Percentiles rank a stretch among this genome's conserved stretches.
These are phyloP conservation scores for Botrytis hyacinthi DNA, from an alignment of 2,329 filamentous ascomycete species.

Conservation along the genomic window DNA sequence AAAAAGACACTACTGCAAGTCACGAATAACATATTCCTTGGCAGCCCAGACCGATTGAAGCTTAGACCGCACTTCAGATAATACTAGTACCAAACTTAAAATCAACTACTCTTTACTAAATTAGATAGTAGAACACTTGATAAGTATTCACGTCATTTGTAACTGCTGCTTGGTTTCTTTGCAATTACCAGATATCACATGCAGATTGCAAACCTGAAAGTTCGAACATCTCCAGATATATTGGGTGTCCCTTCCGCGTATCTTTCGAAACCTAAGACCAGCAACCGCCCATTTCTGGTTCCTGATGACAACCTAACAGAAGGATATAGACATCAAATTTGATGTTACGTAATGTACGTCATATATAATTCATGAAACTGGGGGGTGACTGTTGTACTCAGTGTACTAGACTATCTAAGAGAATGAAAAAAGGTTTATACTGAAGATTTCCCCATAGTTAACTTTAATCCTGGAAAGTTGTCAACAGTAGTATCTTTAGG, in stretches of 20 bases:
- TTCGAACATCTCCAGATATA: background rate
- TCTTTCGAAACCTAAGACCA: background rate
- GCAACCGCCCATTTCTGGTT: background rate
- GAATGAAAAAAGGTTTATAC: background rate
- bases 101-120: background rate
- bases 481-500: background rate
- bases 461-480: background rate
- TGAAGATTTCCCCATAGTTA: too few relatives aligned
- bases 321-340: background rate
- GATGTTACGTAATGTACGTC: background rate
- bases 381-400: too few relatives aligned
- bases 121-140: background rate
- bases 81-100: background rate
- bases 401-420: background rate
- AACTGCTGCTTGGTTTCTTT: background rate
- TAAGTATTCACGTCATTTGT: background rate
- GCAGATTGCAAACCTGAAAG: background rate
- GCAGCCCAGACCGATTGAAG: background rate
- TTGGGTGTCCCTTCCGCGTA: background rate
- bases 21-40: background rate
- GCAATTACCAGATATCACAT: background rate
- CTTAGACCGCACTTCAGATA: background rate
- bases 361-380: background rate
- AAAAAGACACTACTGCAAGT: background rate
- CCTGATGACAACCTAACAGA: background rate